Evolutionary conservation across 169 alveolate genomes (phyloP).

Genomic region (Prorocentrum cordatum): DNA sequence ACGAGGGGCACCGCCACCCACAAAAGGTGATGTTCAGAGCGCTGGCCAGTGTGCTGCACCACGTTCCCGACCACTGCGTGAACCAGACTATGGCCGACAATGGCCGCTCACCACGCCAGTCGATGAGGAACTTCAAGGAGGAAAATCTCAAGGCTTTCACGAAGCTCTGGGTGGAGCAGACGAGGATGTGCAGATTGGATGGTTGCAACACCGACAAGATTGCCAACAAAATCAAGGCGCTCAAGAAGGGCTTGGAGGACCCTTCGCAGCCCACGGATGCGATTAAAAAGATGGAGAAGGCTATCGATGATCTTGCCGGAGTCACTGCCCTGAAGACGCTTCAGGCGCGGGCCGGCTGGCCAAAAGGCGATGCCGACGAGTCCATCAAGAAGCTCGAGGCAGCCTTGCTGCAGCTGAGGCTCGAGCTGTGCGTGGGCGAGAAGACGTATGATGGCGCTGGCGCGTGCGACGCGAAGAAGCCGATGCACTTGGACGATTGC

Average conservation of each 20-base stretch:
- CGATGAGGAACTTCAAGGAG: not conserved
- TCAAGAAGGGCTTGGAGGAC: conserved; percentile 34
- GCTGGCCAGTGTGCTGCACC: not conserved
- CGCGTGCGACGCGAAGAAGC: too few species aligned
- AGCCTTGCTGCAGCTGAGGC: not conserved
- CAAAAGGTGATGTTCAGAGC: conserved; percentile 23
- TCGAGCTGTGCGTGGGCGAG: too few species aligned
- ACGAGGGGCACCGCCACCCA: conserved; percentile 45
- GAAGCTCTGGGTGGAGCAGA: conserved; percentile 24
- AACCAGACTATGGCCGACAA: not conserved
- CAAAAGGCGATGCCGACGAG: not conserved
- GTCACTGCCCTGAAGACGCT: too few species aligned
- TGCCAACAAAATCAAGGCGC: not conserved
- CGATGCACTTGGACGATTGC: too few species aligned
- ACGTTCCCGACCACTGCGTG: not conserved
- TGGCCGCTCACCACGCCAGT: not conserved
- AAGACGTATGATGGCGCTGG: not conserved
- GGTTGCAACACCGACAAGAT: too few species aligned
- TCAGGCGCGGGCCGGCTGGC: not conserved
- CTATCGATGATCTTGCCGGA: too few species aligned
- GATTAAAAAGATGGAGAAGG: not conserved
- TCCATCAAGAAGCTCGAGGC: not conserved
- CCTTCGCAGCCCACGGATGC: conserved; percentile 5
- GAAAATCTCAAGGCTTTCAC: not conserved
- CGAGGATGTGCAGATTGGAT: too few species aligned